Evolutionary conservation across 164 flowering plant species (phyloP).

Genomic region (Stephania cephalantha): DNA sequence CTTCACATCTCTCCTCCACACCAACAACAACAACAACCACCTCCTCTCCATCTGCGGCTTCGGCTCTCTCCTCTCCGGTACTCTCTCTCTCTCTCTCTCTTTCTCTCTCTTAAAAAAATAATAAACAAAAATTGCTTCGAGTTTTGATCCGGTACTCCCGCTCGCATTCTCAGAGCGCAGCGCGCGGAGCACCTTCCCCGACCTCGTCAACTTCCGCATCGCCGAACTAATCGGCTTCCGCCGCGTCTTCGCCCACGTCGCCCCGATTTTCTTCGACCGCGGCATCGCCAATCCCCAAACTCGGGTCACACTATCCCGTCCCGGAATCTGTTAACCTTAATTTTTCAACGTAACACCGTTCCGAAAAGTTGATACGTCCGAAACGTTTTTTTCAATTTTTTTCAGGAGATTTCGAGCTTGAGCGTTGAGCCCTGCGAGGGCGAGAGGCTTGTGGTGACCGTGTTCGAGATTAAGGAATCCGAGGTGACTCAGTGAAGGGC

Average conservation of each 20-base stretch:
- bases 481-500: constrained; percentile 42
- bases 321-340: not conserved
- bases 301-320: constrained; percentile 23
- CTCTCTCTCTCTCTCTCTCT: not conserved
- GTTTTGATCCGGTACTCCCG: too few species aligned
- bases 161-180: constrained; percentile 52
- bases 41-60: constrained; percentile 78
- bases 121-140: too few species aligned
- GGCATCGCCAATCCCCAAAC: constrained; percentile 80
- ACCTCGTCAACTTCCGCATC: constrained; percentile 68
- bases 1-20: constrained; percentile 44
- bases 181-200: constrained; percentile 87
- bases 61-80: constrained; percentile 96
- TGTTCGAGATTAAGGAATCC: constrained; percentile 65
- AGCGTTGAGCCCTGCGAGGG: constrained; percentile 93
- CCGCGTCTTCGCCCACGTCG: constrained; percentile 74
- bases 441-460: constrained; percentile 70
- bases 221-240: constrained; percentile 72
- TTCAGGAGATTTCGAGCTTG: constrained; percentile 89
- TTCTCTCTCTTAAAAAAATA: not conserved
- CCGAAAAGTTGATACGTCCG: too few species aligned
- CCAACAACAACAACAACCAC: constrained; percentile 21
- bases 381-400: not conserved
- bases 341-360: too few species aligned
- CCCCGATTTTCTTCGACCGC: constrained; percentile 88